These are phyloP conservation scores for Ceriops tagal DNA, from an alignment of 345 rosid genomes.

Conservation along the genomic window DNA sequence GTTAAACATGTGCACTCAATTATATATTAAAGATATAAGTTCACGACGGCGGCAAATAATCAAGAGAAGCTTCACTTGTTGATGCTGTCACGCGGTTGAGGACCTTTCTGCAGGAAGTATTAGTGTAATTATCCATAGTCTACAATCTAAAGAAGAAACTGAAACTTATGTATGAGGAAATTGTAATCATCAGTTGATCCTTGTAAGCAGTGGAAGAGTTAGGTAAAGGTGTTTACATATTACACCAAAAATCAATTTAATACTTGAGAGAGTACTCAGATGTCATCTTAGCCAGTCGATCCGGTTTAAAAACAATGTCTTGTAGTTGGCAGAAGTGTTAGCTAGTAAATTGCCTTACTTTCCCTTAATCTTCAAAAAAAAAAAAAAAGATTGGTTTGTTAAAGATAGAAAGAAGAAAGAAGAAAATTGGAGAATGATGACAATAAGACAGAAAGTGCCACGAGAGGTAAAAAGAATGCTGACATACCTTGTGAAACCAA, in stretches of 20 bases:
- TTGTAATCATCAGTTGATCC: no score
- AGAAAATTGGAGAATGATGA: not conserved
- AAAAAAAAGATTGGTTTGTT: not conserved
- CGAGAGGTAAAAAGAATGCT: not conserved
- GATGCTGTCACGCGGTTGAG: conserved; percentile 33
- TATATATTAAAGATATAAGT: no score
- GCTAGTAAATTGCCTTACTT: not conserved
- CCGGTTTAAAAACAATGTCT: not conserved
- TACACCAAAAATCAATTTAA: no score
- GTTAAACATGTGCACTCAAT: no score
- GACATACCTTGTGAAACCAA: conserved; percentile 58
- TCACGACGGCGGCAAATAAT: conserved; percentile 19
- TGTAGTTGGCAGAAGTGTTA: not conserved
- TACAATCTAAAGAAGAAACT: no score
- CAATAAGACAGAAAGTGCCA: not conserved
- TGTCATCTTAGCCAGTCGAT: not conserved
- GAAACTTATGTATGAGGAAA: no score
- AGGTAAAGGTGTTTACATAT: no score
- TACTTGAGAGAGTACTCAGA: no score
- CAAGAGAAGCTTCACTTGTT: conserved; percentile 35
- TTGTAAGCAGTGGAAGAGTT: no score
- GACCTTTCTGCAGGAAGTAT: conserved; percentile 46
- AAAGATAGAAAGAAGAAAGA: not conserved
- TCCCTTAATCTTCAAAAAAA: not conserved
- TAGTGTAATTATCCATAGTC: conserved; percentile 21